These are phyloP conservation scores for Cylindrodendrum hubeiense DNA, from an alignment of 2,329 filamentous ascomycete species.

Conservation along the genomic window DNA sequence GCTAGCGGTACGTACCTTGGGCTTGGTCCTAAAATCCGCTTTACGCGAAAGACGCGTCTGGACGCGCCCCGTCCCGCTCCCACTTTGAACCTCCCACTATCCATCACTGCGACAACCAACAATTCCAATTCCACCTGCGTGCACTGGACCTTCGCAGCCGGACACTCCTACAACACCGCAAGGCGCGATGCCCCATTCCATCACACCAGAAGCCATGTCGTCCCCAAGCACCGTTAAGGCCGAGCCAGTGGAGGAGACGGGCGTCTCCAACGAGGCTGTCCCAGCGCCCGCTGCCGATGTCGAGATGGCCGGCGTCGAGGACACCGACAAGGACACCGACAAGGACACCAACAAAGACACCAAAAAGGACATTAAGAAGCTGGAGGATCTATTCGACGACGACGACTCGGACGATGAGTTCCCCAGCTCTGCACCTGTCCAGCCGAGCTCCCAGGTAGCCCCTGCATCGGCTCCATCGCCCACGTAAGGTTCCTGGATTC, in stretches of 20 bases:
- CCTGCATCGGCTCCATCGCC: constrained; percentile 58
- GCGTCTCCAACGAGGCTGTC: constrained; percentile 30
- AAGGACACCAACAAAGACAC: constrained; percentile 50
- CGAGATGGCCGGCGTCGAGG: constrained; percentile 41
- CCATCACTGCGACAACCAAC: constrained; percentile 40
- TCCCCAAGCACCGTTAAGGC: constrained; percentile 44
- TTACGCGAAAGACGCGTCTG: constrained; percentile 43
- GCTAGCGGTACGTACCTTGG: constrained; percentile 27
- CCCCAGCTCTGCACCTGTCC: constrained; percentile 60
- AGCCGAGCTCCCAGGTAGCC: constrained; percentile 56
- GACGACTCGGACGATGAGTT: constrained; percentile 73
- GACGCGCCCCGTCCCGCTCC: constrained; percentile 35
- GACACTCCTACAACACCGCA: not conserved
- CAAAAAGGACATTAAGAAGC: constrained; percentile 61
- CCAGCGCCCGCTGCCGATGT: constrained; percentile 33
- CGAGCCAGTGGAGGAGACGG: constrained; percentile 42
- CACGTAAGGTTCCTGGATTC: constrained; percentile 52
- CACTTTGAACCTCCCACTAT: constrained; percentile 25
- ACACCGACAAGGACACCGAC: constrained; percentile 43
- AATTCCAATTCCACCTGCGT: not conserved
- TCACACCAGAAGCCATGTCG: constrained; percentile 38
- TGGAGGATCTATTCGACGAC: constrained; percentile 71
- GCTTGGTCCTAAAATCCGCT: constrained; percentile 29
- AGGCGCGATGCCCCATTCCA: constrained; percentile 39
- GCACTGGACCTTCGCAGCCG: not conserved